Percentiles rank a stretch among this genome's conserved stretches.
Conservation (phyloP, 345 rosid genomes). For the Excoecaria agallocha region DNA sequence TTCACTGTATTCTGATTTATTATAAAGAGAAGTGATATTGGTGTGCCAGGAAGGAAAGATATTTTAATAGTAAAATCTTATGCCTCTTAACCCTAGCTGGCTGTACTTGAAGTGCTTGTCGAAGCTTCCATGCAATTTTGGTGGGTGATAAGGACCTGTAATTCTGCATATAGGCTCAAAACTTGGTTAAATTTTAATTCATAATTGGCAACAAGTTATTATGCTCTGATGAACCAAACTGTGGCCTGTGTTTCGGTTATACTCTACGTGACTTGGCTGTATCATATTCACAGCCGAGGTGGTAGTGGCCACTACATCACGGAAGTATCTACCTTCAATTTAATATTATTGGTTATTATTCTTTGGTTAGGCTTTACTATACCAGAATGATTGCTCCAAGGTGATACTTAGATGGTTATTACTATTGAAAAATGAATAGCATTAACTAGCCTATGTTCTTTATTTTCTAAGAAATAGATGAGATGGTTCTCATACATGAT, state of each 20-base stretch:
- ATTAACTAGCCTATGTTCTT: not conserved
- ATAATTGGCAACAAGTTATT: not conserved
- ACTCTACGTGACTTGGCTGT: not conserved
- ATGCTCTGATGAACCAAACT: not conserved
- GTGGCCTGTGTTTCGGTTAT: not conserved
- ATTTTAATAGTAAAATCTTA: not conserved
- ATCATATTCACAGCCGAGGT: not conserved
- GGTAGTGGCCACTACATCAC: not conserved
- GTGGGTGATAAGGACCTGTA: not conserved
- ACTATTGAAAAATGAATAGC: not conserved
- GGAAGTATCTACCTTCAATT: not conserved
- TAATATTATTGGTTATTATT: not conserved
- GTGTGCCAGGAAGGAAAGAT: not conserved
- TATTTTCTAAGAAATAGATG: not conserved
- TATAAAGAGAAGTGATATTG: not conserved
- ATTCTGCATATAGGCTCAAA: not conserved
- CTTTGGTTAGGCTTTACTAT: not conserved
- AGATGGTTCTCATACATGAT: not conserved
- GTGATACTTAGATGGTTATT: not conserved
- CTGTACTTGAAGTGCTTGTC: slow-evolving; percentile 9
- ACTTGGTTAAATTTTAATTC: not conserved
- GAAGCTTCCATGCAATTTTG: slow-evolving; percentile 9
- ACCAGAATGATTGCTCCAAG: not conserved
- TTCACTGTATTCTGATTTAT: not conserved
- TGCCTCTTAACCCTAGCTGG: not conserved